Evolutionary conservation across 2,329 filamentous ascomycete species (phyloP).

Genomic region (Blastomyces parvus): DNA sequence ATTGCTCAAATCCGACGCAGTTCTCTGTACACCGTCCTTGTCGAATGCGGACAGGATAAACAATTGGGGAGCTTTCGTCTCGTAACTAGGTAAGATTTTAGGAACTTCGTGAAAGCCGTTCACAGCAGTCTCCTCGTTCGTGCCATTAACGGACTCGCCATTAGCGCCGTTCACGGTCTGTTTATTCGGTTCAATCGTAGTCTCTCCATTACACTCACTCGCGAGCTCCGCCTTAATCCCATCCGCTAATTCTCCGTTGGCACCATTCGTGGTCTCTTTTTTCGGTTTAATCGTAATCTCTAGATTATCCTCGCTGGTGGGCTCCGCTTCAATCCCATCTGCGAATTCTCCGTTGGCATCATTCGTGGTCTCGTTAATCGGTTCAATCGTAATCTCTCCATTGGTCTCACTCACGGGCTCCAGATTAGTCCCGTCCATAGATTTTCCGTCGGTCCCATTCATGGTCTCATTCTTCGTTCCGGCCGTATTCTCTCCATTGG

Average conservation of each 20-base stretch:
- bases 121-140: background rate
- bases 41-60: constrained; percentile 16
- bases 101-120: background rate
- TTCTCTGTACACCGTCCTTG: constrained; percentile 28
- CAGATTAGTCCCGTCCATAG: background rate
- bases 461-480: background rate
- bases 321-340: background rate
- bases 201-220: background rate
- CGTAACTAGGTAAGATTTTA: background rate
- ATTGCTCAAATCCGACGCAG: constrained; percentile 19
- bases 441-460: background rate
- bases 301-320: background rate
- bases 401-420: background rate
- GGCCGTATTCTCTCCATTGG: background rate
- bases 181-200: background rate
- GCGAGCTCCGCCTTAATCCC: background rate
- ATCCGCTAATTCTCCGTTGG: background rate
- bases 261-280: background rate
- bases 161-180: background rate
- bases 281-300: background rate
- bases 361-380: background rate
- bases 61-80: constrained; percentile 1
- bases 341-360: background rate
- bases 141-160: background rate
- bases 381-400: background rate